Conservation (phyloP, 2,329 filamentous ascomycete species). For the Graphilbum sp. region DNA sequence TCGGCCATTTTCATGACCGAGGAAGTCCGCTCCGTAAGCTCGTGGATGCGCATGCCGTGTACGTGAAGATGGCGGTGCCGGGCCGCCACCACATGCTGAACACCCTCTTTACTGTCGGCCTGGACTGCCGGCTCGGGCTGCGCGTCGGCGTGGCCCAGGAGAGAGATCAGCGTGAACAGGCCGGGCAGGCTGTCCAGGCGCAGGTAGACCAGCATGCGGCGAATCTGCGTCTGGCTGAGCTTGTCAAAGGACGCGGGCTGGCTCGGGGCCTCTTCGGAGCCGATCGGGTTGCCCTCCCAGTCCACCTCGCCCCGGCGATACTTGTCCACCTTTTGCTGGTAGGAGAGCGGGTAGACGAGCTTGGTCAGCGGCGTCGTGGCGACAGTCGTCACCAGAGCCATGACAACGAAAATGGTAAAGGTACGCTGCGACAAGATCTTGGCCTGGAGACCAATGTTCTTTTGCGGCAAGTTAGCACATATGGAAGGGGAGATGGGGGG, state of each 20-base stretch:
- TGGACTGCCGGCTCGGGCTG: conserved; percentile 19
- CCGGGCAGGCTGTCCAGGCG: conserved; percentile 72
- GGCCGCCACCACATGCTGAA: conserved; percentile 7
- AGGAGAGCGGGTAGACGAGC: conserved; percentile 53
- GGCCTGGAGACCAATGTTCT: conserved; percentile 66
- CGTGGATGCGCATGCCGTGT: conserved; percentile 71
- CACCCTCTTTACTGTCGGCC: conserved; percentile 9
- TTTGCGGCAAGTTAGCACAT: background rate
- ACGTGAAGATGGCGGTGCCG: conserved; percentile 44
- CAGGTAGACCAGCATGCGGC: conserved; percentile 61
- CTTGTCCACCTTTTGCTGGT: conserved; percentile 33
- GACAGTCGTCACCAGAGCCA: conserved; percentile 79
- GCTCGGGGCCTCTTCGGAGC: conserved; percentile 12
- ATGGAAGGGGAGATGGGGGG: background rate
- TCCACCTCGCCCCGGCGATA: conserved; percentile 76
- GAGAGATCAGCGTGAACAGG: conserved; percentile 64
- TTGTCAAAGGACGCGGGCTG: conserved; percentile 14
- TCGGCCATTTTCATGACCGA: conserved; percentile 91
- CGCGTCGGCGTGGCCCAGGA: conserved; percentile 37
- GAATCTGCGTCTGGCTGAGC: conserved; percentile 27
- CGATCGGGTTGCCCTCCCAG: conserved; percentile 44
- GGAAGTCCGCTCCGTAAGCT: conserved; percentile 82
- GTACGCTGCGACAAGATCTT: conserved; percentile 64
- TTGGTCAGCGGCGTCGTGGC: conserved; percentile 62
- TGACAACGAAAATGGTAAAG: conserved; percentile 89